A percentile compares a stretch with the other conserved stretches of the same genome.
These are phyloP conservation scores for Prunus armeniaca DNA, from an alignment of 306 rosid species.

Conservation along the genomic window DNA sequence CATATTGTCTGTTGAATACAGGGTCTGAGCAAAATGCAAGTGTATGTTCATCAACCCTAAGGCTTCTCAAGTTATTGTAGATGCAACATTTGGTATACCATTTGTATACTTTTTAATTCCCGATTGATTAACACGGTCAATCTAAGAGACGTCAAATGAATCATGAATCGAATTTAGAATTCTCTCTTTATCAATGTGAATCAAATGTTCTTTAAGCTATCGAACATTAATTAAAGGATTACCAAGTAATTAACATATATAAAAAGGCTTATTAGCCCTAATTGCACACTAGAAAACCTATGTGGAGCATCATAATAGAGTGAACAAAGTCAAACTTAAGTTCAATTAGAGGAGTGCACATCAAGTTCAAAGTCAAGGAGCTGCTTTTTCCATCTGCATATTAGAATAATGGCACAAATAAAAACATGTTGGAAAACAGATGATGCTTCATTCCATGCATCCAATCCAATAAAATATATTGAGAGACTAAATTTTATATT, in stretches of 20 bases:
- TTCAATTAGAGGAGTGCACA: background rate
- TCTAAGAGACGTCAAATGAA: no score
- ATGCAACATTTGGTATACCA: no score
- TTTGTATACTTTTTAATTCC: no score
- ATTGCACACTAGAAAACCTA: background rate
- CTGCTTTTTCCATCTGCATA: background rate
- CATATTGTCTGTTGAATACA: no score
- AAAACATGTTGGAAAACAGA: conserved; percentile 21
- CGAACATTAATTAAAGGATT: no score
- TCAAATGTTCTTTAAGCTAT: no score
- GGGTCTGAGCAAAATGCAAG: background rate
- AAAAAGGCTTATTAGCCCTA: no score
- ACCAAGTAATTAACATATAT: background rate
- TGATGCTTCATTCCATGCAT: background rate
- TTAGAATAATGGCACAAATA: conserved; percentile 18
- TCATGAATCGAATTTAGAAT: no score
- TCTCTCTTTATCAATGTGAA: no score
- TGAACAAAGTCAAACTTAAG: no score
- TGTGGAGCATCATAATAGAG: no score
- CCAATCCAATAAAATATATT: conserved; percentile 5
- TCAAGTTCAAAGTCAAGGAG: background rate
- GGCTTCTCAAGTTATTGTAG: background rate
- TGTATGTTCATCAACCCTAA: background rate
- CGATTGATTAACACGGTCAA: no score
- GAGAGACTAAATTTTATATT: background rate